These are phyloP conservation scores for Trichoderma endophyticum DNA, from an alignment of 2,329 filamentous ascomycete genomes.

Conservation along the genomic window DNA sequence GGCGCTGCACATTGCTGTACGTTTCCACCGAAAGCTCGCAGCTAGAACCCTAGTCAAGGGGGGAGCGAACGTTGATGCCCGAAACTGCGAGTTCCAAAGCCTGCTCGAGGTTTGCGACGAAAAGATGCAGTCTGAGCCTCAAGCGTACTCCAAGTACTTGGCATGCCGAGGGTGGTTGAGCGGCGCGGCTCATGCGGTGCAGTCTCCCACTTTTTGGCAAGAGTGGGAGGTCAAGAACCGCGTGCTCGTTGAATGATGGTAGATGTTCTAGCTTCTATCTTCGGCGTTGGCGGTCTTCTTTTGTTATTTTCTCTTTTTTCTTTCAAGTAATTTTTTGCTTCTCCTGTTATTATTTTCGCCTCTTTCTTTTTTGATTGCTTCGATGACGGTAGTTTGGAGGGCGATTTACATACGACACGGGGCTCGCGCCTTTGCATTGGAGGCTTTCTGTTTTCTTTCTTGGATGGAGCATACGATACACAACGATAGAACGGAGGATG, in stretches of 20 bases:
- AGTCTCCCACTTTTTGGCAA: conserved; percentile 38
- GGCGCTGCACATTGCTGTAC: conserved; percentile 52
- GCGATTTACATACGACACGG: not conserved
- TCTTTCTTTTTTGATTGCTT: not conserved
- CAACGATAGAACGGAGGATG: not conserved
- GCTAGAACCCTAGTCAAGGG: conserved; percentile 44
- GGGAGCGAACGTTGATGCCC: conserved; percentile 47
- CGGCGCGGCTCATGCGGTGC: conserved; percentile 35
- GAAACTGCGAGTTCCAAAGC: conserved; percentile 43
- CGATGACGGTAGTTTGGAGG: not conserved
- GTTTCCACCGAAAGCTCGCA: conserved; percentile 52
- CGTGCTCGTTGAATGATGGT: not conserved
- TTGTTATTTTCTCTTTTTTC: too few relatives aligned
- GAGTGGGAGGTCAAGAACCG: conserved; percentile 36
- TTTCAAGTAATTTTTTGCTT: not conserved
- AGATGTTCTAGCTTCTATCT: too few relatives aligned
- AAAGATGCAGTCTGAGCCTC: conserved; percentile 34
- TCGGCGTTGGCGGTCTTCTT: not conserved
- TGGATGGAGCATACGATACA: not conserved
- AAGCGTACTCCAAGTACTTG: conserved; percentile 42
- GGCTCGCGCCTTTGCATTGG: not conserved
- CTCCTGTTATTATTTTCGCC: not conserved
- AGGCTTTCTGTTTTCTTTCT: not conserved
- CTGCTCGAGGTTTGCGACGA: conserved; percentile 46
- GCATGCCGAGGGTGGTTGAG: conserved; percentile 47